Conservation (phyloP, 179 eudicot species). For the Heliamphora pulchella region DNA sequence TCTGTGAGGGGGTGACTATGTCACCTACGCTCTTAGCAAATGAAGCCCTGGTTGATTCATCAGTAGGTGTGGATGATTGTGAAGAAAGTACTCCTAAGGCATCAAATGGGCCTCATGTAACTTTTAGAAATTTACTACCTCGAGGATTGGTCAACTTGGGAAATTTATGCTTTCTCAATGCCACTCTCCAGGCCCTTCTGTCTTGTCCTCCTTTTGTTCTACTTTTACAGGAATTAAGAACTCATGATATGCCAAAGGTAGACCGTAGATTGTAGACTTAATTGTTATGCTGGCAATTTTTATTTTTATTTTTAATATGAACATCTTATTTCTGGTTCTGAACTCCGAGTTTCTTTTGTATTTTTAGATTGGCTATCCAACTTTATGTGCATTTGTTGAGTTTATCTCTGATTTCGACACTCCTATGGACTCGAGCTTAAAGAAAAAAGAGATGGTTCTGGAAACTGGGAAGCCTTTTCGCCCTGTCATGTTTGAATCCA, state of each 20-base stretch:
- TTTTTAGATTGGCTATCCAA: conserved; percentile 59
- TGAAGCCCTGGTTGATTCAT: conserved; percentile 22
- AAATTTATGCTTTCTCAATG: conserved; percentile 74
- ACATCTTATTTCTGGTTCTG: conserved; percentile 8
- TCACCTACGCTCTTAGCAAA: conserved; percentile 16
- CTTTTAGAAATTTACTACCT: conserved; percentile 42
- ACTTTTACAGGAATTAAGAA: conserved; percentile 55
- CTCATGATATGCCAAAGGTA: conserved; percentile 56
- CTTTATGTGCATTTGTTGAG: conserved; percentile 60
- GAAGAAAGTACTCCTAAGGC: conserved; percentile 20
- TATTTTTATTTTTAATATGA: no score
- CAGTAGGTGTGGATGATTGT: conserved; percentile 18
- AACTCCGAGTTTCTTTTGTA: background rate
- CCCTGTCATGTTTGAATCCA: conserved; percentile 71
- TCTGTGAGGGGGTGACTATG: conserved; percentile 19
- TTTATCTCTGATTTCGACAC: conserved; percentile 61
- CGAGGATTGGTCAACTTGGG: conserved; percentile 82
- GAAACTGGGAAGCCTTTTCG: conserved; percentile 69
- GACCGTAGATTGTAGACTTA: background rate
- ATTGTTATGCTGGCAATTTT: no score
- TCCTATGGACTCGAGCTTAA: conserved; percentile 33
- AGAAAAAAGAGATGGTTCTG: conserved; percentile 38
- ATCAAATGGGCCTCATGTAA: conserved; percentile 32
- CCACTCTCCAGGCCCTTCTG: conserved; percentile 73
- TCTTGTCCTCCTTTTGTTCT: conserved; percentile 74